Base-by-base conservation (phyloP, 352 stramenopile species). In the Saprolegnia parasitica region DNA sequence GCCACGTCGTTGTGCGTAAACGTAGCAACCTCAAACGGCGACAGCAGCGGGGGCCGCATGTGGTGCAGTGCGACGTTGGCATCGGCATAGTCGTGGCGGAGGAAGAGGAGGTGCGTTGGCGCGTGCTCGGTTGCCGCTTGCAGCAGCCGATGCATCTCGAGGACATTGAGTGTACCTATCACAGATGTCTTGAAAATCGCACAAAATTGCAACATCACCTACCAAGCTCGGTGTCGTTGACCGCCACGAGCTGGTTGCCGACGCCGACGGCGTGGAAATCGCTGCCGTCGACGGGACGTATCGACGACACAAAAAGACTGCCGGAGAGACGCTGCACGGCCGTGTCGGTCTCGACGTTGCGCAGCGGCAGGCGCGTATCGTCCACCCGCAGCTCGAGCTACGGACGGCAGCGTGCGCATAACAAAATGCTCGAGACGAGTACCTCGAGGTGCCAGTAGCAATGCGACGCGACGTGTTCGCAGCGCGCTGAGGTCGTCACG, bases 221-320 rank as follows among this genome's bases (percentile, higher is more conserved):
- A 24, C 20, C n/a, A 11, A 65, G 9, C 11, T 65, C 56, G 5
- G 24, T 18, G 10, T 20, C 56, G 37, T 65, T 65, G 32, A 65
- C 23, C 9, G 56, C 56, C 10, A 65, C 56, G 23, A 65, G 35
- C 18, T 21, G 9, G 23, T 65, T 52, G 35, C 56, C 56, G 23
- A 18, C 16, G 16, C n/a, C 32, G 24, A 65, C 56, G 23, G 35
- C 56, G n/a, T 65, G 47, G 10, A 65, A 35, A 15, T 45, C 56
- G 29, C 29, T 35, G 2, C 21, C 18, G n/a, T 58, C 50, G 50
- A 35, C 29, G 29, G 29, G 29, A 2, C 2, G 29, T 6, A 35
- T 35, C 29, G 29, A 35, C 29, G 29, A 6, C 29, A 35, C 29
- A 35, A 35, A 5, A 5, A 35, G 29, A 35, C 29, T 35, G 29